phyloP scores from a whole-genome alignment of 2,329 filamentous ascomycete species.

The Celoporthe dispersa region DNA sequence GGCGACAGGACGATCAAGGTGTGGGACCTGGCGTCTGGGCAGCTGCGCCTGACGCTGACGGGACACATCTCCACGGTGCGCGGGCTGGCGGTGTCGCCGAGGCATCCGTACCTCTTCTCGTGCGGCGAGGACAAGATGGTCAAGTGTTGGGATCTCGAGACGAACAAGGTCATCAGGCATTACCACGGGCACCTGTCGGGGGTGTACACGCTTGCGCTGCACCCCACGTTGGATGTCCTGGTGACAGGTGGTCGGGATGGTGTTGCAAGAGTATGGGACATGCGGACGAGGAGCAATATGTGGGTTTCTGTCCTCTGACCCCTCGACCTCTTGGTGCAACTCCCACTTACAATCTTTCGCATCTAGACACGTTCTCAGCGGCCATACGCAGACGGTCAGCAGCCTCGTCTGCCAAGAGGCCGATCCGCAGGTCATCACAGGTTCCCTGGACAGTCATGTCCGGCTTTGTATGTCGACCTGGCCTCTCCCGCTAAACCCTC shows the following conservation, averaged over 20 bases:
- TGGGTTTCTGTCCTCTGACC: background rate
- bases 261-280: conserved; percentile 96
- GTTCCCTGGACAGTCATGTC: conserved; percentile 90
- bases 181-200: conserved; percentile 97
- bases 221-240: conserved; percentile 91
- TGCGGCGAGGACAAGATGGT: conserved; percentile 99
- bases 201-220: conserved; percentile 90
- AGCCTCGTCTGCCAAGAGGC: conserved; percentile 93
- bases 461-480: conserved; percentile 65
- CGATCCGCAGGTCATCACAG: conserved; percentile 92
- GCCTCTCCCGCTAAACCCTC: background rate
- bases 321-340: background rate
- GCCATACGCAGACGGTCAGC: conserved; percentile 88
- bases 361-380: conserved; percentile 74
- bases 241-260: conserved; percentile 95
- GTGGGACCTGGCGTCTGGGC: conserved; percentile 91
- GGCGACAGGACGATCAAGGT: conserved; percentile 98
- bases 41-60: conserved; percentile 82
- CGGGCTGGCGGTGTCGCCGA: conserved; percentile 86
- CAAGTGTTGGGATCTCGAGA: conserved; percentile 99
- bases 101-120: conserved; percentile 96
- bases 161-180: conserved; percentile 98
- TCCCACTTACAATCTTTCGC: background rate
- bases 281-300: conserved; percentile 94
- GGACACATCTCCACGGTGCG: conserved; percentile 94